Evolutionary conservation across 352 stramenopile species (phyloP), one percentile per base, ranked within the genome.

Genomic region (Phytophthora pistaciae): DNA sequence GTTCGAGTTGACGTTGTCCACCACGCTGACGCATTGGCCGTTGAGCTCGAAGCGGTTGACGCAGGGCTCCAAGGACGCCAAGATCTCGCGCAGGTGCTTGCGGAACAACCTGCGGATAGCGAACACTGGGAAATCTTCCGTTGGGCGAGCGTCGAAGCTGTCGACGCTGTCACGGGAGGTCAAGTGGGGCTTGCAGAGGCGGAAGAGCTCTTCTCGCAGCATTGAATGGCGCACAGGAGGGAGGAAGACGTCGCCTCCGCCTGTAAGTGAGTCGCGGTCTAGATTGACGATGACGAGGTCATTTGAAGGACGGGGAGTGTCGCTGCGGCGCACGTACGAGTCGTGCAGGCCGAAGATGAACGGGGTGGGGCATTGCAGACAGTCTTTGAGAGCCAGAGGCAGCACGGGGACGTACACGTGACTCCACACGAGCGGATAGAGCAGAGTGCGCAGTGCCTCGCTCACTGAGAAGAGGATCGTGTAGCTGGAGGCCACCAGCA

Each of bases 371-470:
- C 86, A 95, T 50, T 93, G 85, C 4, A 95, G 65, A 50, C 82
- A 93, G 3, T 76, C 85, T 68, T 89, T 82, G 48, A 95, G 80
- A 1, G 71, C 62, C 13, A 87, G 52, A 1, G 90, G 88, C 1
- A 96, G 61, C 20, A 96, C 74, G 0, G 87, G 90, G 0, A 87
- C 87, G 64, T 92, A 97, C 21, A 94, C 71, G 71, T 96, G 90
- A 66, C 83, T 88, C 90, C 91, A 97, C 0, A 75, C 54, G 1
- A 97, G 75, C 11, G 91, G 91, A 42, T 72, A 57, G 16, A 95
- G 66, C 16, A 96, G 58, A 0, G 70, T 16, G 21, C 78, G 74
- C 3, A 95, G 57, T 1, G 85, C 66, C 42, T 94, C 87, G 13
- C 83, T 75, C 6, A 88, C 85, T 0, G 76, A 81, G 18, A 92